Evolutionary conservation across 495 filamentous ascomycete species (phyloP), one percentile per base, ranked within the genome.

Genomic region (Bombardia bombarda): DNA sequence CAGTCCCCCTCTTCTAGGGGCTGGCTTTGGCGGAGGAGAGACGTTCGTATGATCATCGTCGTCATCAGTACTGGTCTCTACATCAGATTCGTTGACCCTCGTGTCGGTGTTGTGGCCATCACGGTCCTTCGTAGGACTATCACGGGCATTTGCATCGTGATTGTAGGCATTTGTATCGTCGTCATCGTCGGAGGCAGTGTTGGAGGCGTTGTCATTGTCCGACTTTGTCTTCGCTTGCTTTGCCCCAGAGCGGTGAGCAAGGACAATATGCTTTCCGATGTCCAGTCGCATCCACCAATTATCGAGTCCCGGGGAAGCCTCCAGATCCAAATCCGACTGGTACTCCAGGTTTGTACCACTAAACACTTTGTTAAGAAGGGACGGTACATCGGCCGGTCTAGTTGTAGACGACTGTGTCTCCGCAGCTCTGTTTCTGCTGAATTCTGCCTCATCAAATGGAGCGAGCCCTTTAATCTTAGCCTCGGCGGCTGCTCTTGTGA

Each of bases 401-500:
- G 69, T 45, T 12, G 50, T 48, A 23, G 9, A 10, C 41, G 31
- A 39, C 18, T 43, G 44, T 7, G 40, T 21, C 9, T 56, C 42
- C 52, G 40, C 37, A 10, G 41, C n/a, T n/a, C 63, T 47, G 4
- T 43, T 56, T 33, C 50, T 72, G n/a, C n/a, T n/a, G 72, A 77
- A 82, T 3, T 51, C 55, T 0, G 56, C 48, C 46, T 73, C 61
- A 24, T 68, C 50, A 42, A 84, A 84, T 8, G 52, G 55, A 1
- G 66, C 68, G 14, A 84, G 61, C 1, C 78, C 80, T 35, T 70
- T 75, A 14, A 81, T 67, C 40, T 68, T 70, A 8, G 63, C 61
- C 32, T 73, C 75, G 2, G 67, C 70, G 10, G 51, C 53, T n/a
- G 63, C 60, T 37, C 72, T 59, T 18, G 62, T 61, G 3, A 66